phyloP scores from a whole-genome alignment of 441 rosid species.

The Macaranga tanarius region DNA sequence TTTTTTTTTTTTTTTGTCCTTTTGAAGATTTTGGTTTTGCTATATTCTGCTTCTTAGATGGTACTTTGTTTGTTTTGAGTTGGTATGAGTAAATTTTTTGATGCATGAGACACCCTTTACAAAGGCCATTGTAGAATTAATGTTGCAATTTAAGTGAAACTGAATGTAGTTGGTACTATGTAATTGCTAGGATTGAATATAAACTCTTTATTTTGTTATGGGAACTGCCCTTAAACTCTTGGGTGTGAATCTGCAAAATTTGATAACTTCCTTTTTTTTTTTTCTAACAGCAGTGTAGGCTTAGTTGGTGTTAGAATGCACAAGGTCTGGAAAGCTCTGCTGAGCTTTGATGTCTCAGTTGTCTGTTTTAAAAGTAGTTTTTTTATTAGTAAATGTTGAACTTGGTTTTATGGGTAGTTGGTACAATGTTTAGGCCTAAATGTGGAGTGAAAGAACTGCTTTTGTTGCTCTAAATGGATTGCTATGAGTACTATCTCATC shows the following conservation, averaged over 20 bases:
- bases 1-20: too few species aligned
- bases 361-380: not conserved
- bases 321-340: not conserved
- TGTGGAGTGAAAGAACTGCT: not conserved
- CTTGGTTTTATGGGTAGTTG: not conserved
- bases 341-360: not conserved
- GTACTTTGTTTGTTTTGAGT: not conserved
- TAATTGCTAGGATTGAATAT: not conserved
- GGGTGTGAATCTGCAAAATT: not conserved
- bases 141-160: not conserved
- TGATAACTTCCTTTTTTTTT: not conserved
- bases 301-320: not conserved
- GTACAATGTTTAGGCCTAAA: not conserved
- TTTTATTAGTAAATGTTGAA: not conserved
- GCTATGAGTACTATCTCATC: not conserved
- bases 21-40: not conserved
- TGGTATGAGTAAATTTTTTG: not conserved
- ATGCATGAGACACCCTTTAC: not conserved
- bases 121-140: not conserved
- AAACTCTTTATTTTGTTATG: not conserved
- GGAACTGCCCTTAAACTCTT: not conserved
- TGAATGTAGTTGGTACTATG: not conserved
- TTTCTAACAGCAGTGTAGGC: too few species aligned
- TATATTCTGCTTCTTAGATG: not conserved
- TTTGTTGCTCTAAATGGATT: not conserved